phyloP scores from a whole-genome alignment of 1,284 basidiomycete species.

The Phellopilus nigrolimitatus region DNA sequence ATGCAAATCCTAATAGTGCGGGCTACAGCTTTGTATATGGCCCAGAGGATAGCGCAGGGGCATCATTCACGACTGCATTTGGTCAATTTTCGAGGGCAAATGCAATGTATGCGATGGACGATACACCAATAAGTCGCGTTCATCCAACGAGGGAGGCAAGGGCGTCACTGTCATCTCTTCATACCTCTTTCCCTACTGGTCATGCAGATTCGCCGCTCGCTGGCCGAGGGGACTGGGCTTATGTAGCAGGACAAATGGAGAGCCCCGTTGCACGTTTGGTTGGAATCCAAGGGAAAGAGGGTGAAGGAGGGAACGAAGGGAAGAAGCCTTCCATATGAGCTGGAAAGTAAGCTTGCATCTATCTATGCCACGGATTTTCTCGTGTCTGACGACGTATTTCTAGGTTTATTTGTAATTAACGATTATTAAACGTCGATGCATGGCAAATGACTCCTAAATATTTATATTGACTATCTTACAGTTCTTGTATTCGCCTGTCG shows the following conservation, averaged over 20 bases:
- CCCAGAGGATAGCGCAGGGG: not conserved
- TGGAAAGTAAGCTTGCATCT: no score
- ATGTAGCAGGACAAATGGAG: not conserved
- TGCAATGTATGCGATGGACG: constrained; percentile 15
- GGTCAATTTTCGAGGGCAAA: not conserved
- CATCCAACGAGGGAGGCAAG: constrained; percentile 5
- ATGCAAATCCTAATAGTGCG: not conserved
- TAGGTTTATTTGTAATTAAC: no score
- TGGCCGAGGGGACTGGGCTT: not conserved
- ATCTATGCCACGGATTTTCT: no score
- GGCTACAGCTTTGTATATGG: constrained; percentile 8
- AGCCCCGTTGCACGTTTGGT: not conserved
- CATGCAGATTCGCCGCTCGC: constrained; percentile 3
- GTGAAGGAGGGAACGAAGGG: not conserved
- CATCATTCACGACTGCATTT: not conserved
- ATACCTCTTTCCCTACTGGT: not conserved
- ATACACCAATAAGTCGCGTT: constrained; percentile 18
- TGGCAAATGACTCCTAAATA: no score
- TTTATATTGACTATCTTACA: no score
- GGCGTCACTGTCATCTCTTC: not conserved
- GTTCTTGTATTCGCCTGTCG: no score
- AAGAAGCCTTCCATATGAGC: not conserved
- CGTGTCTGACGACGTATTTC: no score
- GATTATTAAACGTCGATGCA: no score
- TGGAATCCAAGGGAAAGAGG: not conserved